Evolutionary conservation across 495 filamentous ascomycete genomes (phyloP), one percentile per base, ranked within the genome.

Genomic region (Halenospora varia): DNA sequence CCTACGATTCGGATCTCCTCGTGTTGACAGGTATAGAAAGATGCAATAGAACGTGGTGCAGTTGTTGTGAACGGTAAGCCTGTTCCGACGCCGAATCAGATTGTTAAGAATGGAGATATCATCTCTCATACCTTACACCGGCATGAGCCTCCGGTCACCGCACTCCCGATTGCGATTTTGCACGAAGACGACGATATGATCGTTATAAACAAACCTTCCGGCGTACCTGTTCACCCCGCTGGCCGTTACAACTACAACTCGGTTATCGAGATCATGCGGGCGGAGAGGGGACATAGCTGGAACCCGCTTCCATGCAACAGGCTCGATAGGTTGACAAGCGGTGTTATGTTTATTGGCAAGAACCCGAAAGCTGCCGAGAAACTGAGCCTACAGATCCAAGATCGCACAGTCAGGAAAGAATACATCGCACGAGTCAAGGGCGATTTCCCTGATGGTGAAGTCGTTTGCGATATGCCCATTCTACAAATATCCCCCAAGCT

Each of bases 311-410:
- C 95, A 0, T 96, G 92, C 74, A 96, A 98, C 65, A 80, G 94
- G 35, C 82, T 98, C n/a, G 94, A 98, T 66, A 77, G 94, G 45
- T 72, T 98, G 56, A 98, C 94, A 0, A 95, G 90, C 48, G 94
- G 94, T 22, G 84, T 98, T 59, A 98, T 98, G 94, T 98, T 98
- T 72, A 86, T 97, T 54, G 93, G 87, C 10, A 97, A 97, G 67
- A 76, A 86, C 48, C 73, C 84, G 45, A 83, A 86, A 67, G 89
- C 88, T 0, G 92, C 94, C 1, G 92, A 94, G 45, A 72, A 77
- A 42, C 80, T 98, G 60, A 81, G 83, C 48, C 65, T 69, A 18
- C 84, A 95, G 66, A 85, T 98, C 19, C 79, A 79, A 55, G 78
- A 75, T 2, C 79, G 94, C 29, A 89, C 84, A 10, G 86, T 98